These are phyloP conservation scores for Salix suchowensis DNA, from an alignment of 345 rosid genomes.

Conservation along the genomic window DNA sequence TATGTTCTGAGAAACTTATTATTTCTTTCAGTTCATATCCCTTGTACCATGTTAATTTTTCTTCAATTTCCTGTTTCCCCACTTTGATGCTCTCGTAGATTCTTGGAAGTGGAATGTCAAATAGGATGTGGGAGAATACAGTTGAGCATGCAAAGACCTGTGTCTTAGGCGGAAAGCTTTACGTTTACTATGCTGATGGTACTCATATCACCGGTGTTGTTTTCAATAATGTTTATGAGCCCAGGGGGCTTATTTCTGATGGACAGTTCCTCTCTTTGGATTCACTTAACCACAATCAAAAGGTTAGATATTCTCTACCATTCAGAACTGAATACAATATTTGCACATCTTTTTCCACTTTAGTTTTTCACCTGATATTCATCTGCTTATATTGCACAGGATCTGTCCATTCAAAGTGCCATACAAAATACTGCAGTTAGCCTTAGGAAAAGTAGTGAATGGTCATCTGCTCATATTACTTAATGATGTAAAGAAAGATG, in stretches of 20 bases:
- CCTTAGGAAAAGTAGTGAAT: no score
- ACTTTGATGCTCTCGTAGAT: slow-evolving; percentile 34
- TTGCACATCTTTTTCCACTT: not conserved
- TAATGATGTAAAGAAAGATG: not conserved
- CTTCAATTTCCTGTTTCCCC: not conserved
- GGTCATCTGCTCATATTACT: not conserved
- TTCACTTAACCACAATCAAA: slow-evolving; percentile 64
- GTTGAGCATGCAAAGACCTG: slow-evolving; percentile 96
- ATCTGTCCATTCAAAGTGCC: not conserved
- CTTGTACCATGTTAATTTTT: not conserved
- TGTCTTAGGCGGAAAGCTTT: slow-evolving; percentile 73
- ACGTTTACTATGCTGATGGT: slow-evolving; percentile 62
- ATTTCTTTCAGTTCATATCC: not conserved
- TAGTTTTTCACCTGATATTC: not conserved
- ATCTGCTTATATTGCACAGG: not conserved
- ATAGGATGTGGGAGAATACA: slow-evolving; percentile 95
- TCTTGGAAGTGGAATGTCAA: slow-evolving; percentile 97
- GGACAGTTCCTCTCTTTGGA: slow-evolving; percentile 75
- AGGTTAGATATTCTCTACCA: slow-evolving; percentile 39
- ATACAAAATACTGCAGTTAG: not conserved
- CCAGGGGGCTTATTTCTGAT: slow-evolving; percentile 68
- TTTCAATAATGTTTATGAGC: slow-evolving; percentile 81
- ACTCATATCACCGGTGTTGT: slow-evolving; percentile 54
- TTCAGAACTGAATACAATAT: not conserved
- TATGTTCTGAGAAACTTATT: not conserved